phyloP scores from a whole-genome alignment of 2,329 filamentous ascomycete species.

The Didymella pinodella region DNA sequence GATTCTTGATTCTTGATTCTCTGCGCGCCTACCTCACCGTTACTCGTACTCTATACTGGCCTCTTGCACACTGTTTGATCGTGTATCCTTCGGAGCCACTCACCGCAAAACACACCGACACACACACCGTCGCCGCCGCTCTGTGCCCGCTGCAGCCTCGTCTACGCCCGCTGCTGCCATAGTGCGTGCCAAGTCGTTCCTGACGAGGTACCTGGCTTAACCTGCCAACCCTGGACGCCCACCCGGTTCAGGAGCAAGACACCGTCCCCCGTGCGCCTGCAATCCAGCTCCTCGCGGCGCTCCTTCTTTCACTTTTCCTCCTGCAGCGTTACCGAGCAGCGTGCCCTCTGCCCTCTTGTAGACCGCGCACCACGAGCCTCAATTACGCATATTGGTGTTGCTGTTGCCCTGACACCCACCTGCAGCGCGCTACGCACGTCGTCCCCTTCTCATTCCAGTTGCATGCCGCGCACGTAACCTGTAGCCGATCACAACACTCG shows the following conservation, averaged over 20 bases:
- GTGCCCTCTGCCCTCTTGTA: slow-evolving; percentile 19
- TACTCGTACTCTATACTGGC: not conserved
- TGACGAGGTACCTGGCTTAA: slow-evolving; percentile 20
- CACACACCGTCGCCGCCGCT: not conserved
- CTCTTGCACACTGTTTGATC: slow-evolving; percentile 1
- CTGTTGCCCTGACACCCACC: slow-evolving; percentile 41
- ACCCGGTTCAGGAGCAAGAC: slow-evolving; percentile 15
- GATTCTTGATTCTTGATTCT: slow-evolving; percentile 19
- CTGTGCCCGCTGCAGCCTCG: not conserved
- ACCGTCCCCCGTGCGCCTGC: slow-evolving; percentile 18
- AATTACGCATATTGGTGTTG: slow-evolving; percentile 25
- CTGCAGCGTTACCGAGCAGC: slow-evolving; percentile 38
- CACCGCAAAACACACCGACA: not conserved
- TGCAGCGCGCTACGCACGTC: slow-evolving; percentile 23
- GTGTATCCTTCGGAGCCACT: not conserved
- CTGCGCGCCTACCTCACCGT: slow-evolving; percentile 6
- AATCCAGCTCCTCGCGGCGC: slow-evolving; percentile 20
- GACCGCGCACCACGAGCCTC: slow-evolving; percentile 11
- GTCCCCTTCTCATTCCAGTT: slow-evolving; percentile 37
- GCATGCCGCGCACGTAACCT: slow-evolving; percentile 35
- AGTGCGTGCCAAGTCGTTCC: slow-evolving; percentile 21
- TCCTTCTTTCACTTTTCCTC: slow-evolving; percentile 31
- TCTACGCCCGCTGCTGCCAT: slow-evolving; percentile 8
- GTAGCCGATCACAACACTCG: slow-evolving; percentile 20
- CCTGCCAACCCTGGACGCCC: slow-evolving; percentile 19